Evolutionary conservation across 441 rosid species (phyloP), one percentile per base, ranked within the genome.

Genomic region (Gossypium gossypioides): DNA sequence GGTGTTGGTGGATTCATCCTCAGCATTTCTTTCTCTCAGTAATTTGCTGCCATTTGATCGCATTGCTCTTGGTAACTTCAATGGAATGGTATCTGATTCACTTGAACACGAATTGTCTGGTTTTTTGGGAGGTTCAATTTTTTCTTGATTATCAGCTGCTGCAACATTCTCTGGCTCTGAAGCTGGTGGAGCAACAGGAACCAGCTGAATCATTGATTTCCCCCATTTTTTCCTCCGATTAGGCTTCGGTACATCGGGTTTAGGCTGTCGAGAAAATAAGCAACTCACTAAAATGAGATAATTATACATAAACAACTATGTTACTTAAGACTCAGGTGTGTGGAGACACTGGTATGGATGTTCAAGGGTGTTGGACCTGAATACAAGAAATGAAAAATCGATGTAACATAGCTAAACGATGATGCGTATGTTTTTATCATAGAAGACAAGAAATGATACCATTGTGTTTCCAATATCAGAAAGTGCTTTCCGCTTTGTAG

Each of bases 51-150:
- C 81, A 15, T 81, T 89, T 52, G 91, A 78, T 56, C 87, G 78
- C 93, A 90, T 90, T 10, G 93, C 92, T 77, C 96, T 87, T 0
- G 99, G 99, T 61, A 90, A 75, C 89, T 87, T 94, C 82, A 86
- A 76, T 32, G 86, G 88, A 25, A 81, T 74, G 25, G 80, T 74
- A 46, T 75, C 87, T 3, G 81, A 78, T 59, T 81, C 79, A 29
- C 77, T 75, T 62, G 81, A 55, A 70, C 71, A 48, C 7, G 13
- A 74, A 5, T 58, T 77, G 16, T 84, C 87, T 0, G 75, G 71
- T 58, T 73, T 85, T 55, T 68, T 74, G 2, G 80, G 21, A 71
- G 82, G 69, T 22, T 80, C 80, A 22, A 52, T 16, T 6, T 54
- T 77, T 37, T 78, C 80, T 44, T 78, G 25, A 22, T 77, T 73